A percentile compares a stretch with the other conserved stretches of the same genome.
Evolutionary conservation across 495 filamentous ascomycete species (phyloP).

Genomic region (Penicillium coffeae): DNA sequence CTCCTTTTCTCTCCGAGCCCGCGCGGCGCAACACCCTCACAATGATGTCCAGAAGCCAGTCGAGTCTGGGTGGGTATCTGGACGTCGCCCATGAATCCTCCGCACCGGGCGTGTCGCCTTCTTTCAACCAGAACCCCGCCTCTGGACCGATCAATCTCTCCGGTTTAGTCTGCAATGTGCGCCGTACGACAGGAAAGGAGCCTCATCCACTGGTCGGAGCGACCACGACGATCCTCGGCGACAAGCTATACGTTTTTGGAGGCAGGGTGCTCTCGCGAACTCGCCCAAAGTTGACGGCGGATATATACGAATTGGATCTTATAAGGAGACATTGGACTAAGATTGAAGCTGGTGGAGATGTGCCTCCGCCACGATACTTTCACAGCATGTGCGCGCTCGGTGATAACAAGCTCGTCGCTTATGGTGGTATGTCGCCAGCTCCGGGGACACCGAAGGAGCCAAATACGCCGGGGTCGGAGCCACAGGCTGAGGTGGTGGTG

Average conservation of each 20-base stretch:
- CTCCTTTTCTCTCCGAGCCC: background rate
- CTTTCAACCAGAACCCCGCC: slow-evolving; percentile 28
- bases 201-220: slow-evolving; percentile 89
- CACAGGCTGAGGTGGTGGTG: slow-evolving; percentile 85
- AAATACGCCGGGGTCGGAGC: slow-evolving; percentile 50
- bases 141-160: slow-evolving; percentile 65
- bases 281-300: slow-evolving; percentile 76
- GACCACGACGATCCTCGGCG: slow-evolving; percentile 89
- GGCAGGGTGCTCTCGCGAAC: slow-evolving; percentile 81
- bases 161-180: slow-evolving; percentile 89
- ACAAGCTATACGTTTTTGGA: slow-evolving; percentile 95
- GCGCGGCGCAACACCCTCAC: slow-evolving; percentile 7
- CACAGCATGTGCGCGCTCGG: slow-evolving; percentile 91
- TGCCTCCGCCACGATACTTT: slow-evolving; percentile 90
- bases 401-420: slow-evolving; percentile 94
- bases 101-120: slow-evolving; percentile 29
- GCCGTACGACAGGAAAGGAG: slow-evolving; percentile 84
- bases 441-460: slow-evolving; percentile 43
- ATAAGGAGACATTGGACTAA: slow-evolving; percentile 90
- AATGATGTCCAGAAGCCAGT: slow-evolving; percentile 48
- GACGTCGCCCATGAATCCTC: slow-evolving; percentile 33
- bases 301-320: slow-evolving; percentile 90
- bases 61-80: slow-evolving; percentile 35
- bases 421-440: slow-evolving; percentile 94
- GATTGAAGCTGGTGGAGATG: slow-evolving; percentile 75